phyloP scores from a whole-genome alignment of 2,329 filamentous ascomycete species.

The Fusarium papillatum region DNA sequence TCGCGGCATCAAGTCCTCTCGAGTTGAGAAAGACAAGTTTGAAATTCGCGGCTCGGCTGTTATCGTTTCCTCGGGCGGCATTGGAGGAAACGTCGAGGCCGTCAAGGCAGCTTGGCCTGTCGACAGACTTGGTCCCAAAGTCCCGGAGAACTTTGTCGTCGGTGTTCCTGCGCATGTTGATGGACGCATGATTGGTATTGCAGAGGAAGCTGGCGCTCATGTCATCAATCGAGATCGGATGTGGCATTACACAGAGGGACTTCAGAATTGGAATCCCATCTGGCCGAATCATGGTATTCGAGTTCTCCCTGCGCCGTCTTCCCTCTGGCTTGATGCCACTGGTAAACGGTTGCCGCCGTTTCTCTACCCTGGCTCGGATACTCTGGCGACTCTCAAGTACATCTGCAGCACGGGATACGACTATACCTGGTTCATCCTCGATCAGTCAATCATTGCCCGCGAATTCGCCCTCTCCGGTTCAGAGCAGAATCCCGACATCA shows the following conservation, averaged over 20 bases:
- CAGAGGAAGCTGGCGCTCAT: conserved; percentile 64
- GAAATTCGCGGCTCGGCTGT: conserved; percentile 67
- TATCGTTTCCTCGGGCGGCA: conserved; percentile 69
- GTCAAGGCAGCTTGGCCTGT: conserved; percentile 71
- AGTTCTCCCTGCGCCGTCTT: conserved; percentile 71
- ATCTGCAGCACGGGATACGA: conserved; percentile 73
- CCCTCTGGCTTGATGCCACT: conserved; percentile 73
- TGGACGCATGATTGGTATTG: conserved; percentile 71
- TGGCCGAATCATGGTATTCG: conserved; percentile 74
- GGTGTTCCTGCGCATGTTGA: conserved; percentile 76
- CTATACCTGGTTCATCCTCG: conserved; percentile 74
- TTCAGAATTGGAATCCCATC: conserved; percentile 73
- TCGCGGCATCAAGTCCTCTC: conserved; percentile 66
- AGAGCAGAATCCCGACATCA: conserved; percentile 74
- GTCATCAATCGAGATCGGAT: conserved; percentile 73
- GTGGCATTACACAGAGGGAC: conserved; percentile 77
- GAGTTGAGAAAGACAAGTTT: conserved; percentile 63
- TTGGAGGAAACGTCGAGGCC: conserved; percentile 72
- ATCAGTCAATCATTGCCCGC: conserved; percentile 69
- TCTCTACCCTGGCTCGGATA: conserved; percentile 70
- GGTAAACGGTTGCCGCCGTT: conserved; percentile 70
- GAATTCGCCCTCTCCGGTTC: conserved; percentile 74
- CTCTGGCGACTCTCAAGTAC: conserved; percentile 68
- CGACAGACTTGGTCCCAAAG: conserved; percentile 67
- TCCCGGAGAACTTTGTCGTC: conserved; percentile 69